Evolutionary conservation across 306 rosid species (phyloP), one percentile per base, ranked within the genome.

Genomic region (Cucumis melo): DNA sequence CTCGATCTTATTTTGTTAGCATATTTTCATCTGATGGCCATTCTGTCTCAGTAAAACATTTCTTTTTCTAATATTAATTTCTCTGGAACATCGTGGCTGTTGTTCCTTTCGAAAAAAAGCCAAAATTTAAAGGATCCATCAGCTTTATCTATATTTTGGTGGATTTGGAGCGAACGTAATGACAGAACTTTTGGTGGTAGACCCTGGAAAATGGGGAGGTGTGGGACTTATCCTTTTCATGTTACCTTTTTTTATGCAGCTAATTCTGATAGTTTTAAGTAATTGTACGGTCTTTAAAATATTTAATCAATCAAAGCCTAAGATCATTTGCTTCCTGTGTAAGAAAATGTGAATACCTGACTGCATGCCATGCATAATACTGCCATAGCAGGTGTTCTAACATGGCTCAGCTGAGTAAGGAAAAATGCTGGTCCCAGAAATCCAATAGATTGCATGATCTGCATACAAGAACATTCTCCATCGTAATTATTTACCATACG

Each of bases 401-500:
- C 88, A 75, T 81, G 90, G 81, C 93, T 88, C 75, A 92, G 92
- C 87, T 85, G 98, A 23, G 96, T 85, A 83, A 88, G 98, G 80
- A 92, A 92, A 85, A 95, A 87, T 20, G 98, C 97, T 8, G 99
- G 98, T 78, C 98, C 98, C 44, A 95, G 81, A 88, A 92, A 92
- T 32, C 96, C 98, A 46, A 90, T 86, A 20, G 98, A 88, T 82
- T 93, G 98, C 98, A 91, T 91, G 86, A 93, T 89, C 97, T 91
- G 93, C 80, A 89, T 81, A 56, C 74, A 75, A 44, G 65, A 77
- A 80, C 21, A 73, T 27, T 77, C 50, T 74, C 68, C 59, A 68
- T n/a, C 51, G 51, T 50, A 77, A 53, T 51, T 39, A 77, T 29
- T 41, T 72, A 48, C 67, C 60, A 73, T 7, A 39, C 9, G 80